phyloP scores from a whole-genome alignment of 352 stramenopile species.

The Nothophytophthora sp. region DNA sequence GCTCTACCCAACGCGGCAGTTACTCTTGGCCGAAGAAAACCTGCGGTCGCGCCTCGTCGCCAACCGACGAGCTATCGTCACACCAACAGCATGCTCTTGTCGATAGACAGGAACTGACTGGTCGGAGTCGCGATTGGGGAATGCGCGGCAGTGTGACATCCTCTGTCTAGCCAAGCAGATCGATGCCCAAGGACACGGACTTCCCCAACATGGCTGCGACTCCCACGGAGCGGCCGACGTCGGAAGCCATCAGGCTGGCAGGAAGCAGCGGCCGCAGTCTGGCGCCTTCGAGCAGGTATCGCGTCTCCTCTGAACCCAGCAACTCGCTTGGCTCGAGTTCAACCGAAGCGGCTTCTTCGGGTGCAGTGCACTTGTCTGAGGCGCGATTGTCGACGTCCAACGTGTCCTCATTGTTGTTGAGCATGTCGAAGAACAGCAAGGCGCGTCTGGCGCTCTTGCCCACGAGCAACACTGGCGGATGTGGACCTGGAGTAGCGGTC shows the following conservation, averaged over 20 bases:
- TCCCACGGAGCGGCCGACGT: not conserved
- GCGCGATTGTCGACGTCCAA: slow-evolving; percentile 13
- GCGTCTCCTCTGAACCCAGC: slow-evolving; percentile 11
- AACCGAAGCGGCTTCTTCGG: not conserved
- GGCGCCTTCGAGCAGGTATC: slow-evolving; percentile 20
- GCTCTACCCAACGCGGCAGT: too few relatives aligned
- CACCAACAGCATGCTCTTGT: not conserved
- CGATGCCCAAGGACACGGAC: slow-evolving; percentile 20
- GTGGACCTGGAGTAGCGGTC: not conserved
- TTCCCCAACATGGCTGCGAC: slow-evolving; percentile 22
- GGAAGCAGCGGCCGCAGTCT: slow-evolving; percentile 1
- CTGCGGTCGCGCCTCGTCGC: too few relatives aligned
- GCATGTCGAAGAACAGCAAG: slow-evolving; percentile 28
- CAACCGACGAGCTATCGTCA: too few relatives aligned
- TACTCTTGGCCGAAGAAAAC: too few relatives aligned
- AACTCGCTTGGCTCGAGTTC: slow-evolving; percentile 4
- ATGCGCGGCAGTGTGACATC: too few relatives aligned
- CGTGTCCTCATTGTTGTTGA: slow-evolving; percentile 19
- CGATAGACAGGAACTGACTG: slow-evolving; percentile 4
- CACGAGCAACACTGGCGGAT: slow-evolving; percentile 1
- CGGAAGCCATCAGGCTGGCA: not conserved
- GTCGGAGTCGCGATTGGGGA: too few relatives aligned
- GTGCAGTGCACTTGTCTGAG: slow-evolving; percentile 2
- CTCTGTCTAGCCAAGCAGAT: not conserved
- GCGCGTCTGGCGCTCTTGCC: slow-evolving; percentile 9